Percentiles rank a stretch among this genome's conserved stretches.
Evolutionary conservation across 2,329 filamentous ascomycete species (phyloP).

Genomic region (Metarhizium brunneum): DNA sequence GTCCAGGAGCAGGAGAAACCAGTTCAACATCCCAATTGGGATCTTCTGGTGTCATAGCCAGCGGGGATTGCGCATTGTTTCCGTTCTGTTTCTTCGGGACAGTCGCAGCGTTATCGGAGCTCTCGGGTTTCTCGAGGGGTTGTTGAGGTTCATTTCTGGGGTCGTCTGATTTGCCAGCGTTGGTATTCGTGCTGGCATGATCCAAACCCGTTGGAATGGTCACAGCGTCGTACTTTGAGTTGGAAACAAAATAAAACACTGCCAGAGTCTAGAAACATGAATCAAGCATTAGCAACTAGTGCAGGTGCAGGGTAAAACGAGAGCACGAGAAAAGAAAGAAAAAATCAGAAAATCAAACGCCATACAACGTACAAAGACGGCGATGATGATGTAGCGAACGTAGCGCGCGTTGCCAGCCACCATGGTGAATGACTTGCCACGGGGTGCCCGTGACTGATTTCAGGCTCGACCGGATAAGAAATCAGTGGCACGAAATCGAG

Average conservation of each 20-base stretch:
- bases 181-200: neutral
- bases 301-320: neutral
- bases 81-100: slow-evolving; percentile 15
- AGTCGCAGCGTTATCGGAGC: slow-evolving; percentile 15
- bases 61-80: slow-evolving; percentile 27
- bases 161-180: neutral
- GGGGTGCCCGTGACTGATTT: neutral
- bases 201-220: slow-evolving; percentile 10
- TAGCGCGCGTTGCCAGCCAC: slow-evolving; percentile 67
- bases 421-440: slow-evolving; percentile 28
- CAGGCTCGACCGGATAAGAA: neutral
- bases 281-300: neutral
- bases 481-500: neutral
- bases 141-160: neutral
- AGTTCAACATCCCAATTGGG: slow-evolving; percentile 44
- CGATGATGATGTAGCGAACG: slow-evolving; percentile 69
- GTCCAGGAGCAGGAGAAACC: slow-evolving; percentile 46
- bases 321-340: neutral
- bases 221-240: slow-evolving; percentile 38
- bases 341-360: neutral
- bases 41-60: slow-evolving; percentile 43
- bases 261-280: slow-evolving; percentile 44
- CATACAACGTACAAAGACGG: slow-evolving; percentile 63
- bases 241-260: slow-evolving; percentile 75
- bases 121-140: slow-evolving; percentile 11